A percentile compares a stretch with the other conserved stretches of the same genome.
Evolutionary conservation across 2,329 filamentous ascomycete genomes (phyloP).

Genomic region (Neobulgaria alba): DNA sequence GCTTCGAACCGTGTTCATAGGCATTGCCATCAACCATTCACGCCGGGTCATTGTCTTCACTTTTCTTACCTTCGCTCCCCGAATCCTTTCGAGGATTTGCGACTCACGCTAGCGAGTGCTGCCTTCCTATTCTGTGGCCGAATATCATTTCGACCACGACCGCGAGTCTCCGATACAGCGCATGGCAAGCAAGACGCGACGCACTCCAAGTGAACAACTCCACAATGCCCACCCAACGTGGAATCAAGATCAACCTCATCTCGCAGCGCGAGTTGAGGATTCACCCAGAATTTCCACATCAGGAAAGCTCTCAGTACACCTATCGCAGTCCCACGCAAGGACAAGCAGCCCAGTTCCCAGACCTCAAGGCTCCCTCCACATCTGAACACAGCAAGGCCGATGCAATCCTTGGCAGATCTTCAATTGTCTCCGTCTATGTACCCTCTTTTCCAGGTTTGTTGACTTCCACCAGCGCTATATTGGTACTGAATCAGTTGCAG

Average conservation of each 20-base stretch:
- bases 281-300: slow-evolving; percentile 47
- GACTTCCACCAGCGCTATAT: background rate
- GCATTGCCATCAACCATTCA: no score
- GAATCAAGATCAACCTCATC: slow-evolving; percentile 22
- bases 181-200: no score
- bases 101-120: no score
- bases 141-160: no score
- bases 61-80: no score
- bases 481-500: slow-evolving; percentile 28
- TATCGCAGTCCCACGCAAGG: slow-evolving; percentile 19
- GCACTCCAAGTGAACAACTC: background rate
- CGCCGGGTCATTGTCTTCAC: no score
- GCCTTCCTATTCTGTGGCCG: no score
- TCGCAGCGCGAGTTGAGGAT: slow-evolving; percentile 24
- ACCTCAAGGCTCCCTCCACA: slow-evolving; percentile 8
- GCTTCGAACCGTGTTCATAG: no score
- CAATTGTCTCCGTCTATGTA: slow-evolving; percentile 46
- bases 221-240: slow-evolving; percentile 24
- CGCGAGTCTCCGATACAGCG: no score
- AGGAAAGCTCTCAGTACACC: slow-evolving; percentile 39
- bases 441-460: slow-evolving; percentile 44
- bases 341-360: slow-evolving; percentile 5
- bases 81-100: no score
- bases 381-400: slow-evolving; percentile 23
- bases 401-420: slow-evolving; percentile 26